Conservation (phyloP, 306 rosid genomes). For the Casuarina cunninghamiana region DNA sequence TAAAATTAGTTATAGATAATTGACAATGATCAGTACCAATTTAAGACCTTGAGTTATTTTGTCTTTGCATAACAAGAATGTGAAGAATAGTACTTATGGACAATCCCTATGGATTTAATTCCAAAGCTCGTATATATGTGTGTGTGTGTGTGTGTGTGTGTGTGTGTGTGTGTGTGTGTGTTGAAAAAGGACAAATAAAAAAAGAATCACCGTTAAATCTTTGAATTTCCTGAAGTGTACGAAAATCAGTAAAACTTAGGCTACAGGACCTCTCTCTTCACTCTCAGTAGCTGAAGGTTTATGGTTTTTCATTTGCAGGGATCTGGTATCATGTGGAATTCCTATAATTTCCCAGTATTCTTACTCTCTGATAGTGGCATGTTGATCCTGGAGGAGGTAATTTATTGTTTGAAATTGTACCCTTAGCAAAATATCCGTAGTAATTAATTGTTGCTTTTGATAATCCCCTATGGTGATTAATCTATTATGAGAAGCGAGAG, state of each 20-base stretch:
- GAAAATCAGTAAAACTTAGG: neutral
- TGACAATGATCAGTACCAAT: constrained; percentile 5
- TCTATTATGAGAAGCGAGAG: neutral
- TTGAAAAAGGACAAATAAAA: no score
- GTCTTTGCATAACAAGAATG: constrained; percentile 4
- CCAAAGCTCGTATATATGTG: neutral
- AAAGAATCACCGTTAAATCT: neutral
- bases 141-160: no score
- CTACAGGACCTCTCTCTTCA: neutral
- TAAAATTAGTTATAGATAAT: constrained; percentile 11
- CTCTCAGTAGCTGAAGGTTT: constrained; percentile 11
- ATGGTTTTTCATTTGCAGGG: constrained; percentile 57
- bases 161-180: no score
- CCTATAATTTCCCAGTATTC: constrained; percentile 72
- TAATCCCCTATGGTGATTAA: neutral
- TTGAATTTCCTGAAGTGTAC: neutral
- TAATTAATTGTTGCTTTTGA: constrained; percentile 21
- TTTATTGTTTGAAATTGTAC: constrained; percentile 19
- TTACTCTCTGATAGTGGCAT: constrained; percentile 64
- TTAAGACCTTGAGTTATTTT: constrained; percentile 6
- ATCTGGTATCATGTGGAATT: constrained; percentile 80
- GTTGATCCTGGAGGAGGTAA: constrained; percentile 65
- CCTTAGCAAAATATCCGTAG: constrained; percentile 2
- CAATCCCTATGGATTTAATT: neutral
- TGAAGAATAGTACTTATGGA: constrained; percentile 9